A percentile compares a stretch with the other conserved stretches of the same genome.
phyloP scores from a whole-genome alignment of 768 basidiomycete species.

The Lyophyllum shimeji region DNA sequence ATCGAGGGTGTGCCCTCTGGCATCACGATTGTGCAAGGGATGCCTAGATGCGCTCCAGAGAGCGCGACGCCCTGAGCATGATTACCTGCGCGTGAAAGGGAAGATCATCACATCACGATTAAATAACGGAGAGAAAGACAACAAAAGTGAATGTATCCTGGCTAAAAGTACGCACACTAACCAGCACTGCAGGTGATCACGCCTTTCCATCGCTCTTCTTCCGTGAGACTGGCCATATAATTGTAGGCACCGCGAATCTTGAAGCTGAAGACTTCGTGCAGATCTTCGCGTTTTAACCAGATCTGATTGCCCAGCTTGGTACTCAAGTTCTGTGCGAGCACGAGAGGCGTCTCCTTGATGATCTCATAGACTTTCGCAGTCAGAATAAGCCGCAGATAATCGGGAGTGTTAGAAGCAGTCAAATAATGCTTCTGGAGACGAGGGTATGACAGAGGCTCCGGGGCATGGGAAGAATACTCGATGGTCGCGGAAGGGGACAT shows the following conservation, averaged over 20 bases:
- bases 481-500: constrained; percentile 54
- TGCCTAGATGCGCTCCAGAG: constrained; percentile 81
- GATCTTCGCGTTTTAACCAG: constrained; percentile 95
- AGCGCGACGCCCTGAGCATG: constrained; percentile 98
- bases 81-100: constrained; percentile 62
- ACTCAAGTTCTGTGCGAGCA: constrained; percentile 84
- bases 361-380: constrained; percentile 91
- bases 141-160: constrained; percentile 3
- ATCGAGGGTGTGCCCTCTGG: constrained; percentile 92
- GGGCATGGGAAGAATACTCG: constrained; percentile 71
- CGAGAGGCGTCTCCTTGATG: constrained; percentile 86
- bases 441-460: constrained; percentile 64
- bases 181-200: constrained; percentile 98
- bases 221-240: constrained; percentile 87
- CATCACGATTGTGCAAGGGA: constrained; percentile 99
- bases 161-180: constrained; percentile 60
- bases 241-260: constrained; percentile 99
- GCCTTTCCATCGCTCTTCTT: constrained; percentile 95
- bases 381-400: constrained; percentile 86
- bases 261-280: constrained; percentile 98
- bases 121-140: constrained; percentile 7
- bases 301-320: constrained; percentile 88
- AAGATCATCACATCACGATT: neutral
- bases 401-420: constrained; percentile 67
- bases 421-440: constrained; percentile 66